Evolutionary conservation across 306 rosid genomes (phyloP).

Genomic region (Psophocarpus tetragonolobus): DNA sequence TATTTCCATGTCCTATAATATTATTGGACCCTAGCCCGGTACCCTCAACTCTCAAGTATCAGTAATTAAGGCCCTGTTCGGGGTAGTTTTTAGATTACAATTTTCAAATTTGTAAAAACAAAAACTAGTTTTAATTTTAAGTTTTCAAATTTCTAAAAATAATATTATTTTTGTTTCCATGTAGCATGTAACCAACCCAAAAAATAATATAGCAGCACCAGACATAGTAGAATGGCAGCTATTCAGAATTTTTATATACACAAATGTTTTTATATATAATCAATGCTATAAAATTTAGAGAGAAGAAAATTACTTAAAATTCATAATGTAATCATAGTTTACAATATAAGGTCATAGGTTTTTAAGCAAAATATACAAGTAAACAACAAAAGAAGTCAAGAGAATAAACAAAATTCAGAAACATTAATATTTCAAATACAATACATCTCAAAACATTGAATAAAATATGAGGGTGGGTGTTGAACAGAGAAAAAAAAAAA

Average conservation of each 20-base stretch:
- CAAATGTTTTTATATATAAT: not conserved
- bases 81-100: too few relatives aligned
- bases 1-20: conserved; percentile 4
- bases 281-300: not conserved
- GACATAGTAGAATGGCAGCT: not conserved
- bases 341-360: not conserved
- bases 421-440: not conserved
- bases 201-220: not conserved
- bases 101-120: too few relatives aligned
- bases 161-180: too few relatives aligned
- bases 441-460: not conserved
- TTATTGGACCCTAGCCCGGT: too few relatives aligned
- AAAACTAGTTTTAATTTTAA: too few relatives aligned
- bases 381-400: not conserved
- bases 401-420: not conserved
- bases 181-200: not conserved
- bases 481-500: not conserved
- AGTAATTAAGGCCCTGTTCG: too few relatives aligned
- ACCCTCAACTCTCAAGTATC: conserved; percentile 10
- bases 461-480: not conserved
- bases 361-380: not conserved
- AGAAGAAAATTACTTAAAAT: not conserved
- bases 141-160: too few relatives aligned
- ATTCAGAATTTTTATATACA: not conserved
- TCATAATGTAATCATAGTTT: not conserved